Percentiles rank a stretch among this genome's conserved stretches.
These are phyloP conservation scores for Nepenthes gracilis DNA, from an alignment of 148 eudicot genomes.

Conservation along the genomic window DNA sequence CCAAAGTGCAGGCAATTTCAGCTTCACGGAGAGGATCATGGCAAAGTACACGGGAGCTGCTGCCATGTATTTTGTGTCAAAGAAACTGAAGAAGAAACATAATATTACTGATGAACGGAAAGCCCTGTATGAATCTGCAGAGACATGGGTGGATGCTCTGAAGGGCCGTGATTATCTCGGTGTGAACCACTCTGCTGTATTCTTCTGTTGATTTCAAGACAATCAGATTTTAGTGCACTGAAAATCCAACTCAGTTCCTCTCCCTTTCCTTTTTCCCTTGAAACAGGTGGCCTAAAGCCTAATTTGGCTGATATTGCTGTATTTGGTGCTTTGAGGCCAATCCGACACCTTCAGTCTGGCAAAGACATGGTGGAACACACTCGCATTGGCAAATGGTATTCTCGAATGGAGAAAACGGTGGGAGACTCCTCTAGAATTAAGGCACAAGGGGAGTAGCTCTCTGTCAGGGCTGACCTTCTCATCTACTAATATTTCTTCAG, in stretches of 20 bases:
- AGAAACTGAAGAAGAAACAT: conserved; percentile 76
- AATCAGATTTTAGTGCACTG: neutral
- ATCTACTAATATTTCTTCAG: too few relatives aligned
- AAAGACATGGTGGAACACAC: conserved; percentile 88
- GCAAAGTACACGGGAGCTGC: conserved; percentile 91
- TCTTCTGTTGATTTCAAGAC: neutral
- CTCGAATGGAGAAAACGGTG: conserved; percentile 63
- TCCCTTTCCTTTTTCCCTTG: neutral
- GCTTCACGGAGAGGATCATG: conserved; percentile 59
- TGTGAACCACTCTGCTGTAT: conserved; percentile 6
- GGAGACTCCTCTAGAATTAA: conserved; percentile 45
- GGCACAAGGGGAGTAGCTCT: conserved; percentile 9
- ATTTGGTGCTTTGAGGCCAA: conserved; percentile 83
- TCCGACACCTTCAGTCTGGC: conserved; percentile 79
- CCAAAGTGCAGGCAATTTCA: conserved; percentile 61
- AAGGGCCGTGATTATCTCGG: conserved; percentile 76
- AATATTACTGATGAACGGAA: conserved; percentile 83
- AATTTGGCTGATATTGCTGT: conserved; percentile 89
- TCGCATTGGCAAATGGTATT: conserved; percentile 76
- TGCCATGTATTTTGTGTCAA: conserved; percentile 91
- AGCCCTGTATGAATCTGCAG: conserved; percentile 84
- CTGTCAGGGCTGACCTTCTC: too few relatives aligned
- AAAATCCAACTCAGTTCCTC: neutral
- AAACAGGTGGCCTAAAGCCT: conserved; percentile 66
- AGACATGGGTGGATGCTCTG: conserved; percentile 95